Percentiles rank a stretch among this genome's conserved stretches.
Conservation (phyloP, 2,329 filamentous ascomycete genomes). For the Fusarium mangiferae region DNA sequence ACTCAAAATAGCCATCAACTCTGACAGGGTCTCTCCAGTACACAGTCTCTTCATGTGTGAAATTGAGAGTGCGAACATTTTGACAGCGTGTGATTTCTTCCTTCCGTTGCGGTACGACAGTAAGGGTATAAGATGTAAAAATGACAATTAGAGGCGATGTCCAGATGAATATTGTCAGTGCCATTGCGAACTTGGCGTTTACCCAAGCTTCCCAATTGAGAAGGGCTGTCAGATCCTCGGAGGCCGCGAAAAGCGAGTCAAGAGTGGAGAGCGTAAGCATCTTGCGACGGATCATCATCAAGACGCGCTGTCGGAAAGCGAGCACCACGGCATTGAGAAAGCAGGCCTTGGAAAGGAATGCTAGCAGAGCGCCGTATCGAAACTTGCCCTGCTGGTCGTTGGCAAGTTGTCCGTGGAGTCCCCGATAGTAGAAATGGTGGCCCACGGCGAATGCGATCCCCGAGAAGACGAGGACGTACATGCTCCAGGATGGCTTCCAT, state of each 20-base stretch:
- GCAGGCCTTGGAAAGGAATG: conserved; percentile 42
- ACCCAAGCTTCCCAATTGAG: conserved; percentile 41
- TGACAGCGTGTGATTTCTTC: conserved; percentile 29
- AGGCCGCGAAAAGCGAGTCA: conserved; percentile 42
- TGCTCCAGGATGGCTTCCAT: conserved; percentile 42
- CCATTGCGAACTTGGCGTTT: conserved; percentile 42
- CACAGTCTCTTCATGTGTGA: conserved; percentile 30
- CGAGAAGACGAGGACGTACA: conserved; percentile 36
- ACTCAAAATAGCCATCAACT: conserved; percentile 21
- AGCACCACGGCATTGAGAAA: conserved; percentile 41
- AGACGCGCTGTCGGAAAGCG: conserved; percentile 40
- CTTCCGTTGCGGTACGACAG: conserved; percentile 17
- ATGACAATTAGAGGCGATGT: conserved; percentile 42
- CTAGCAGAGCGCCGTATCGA: conserved; percentile 36
- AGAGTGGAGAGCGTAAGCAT: conserved; percentile 40
- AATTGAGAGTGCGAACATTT: conserved; percentile 42
- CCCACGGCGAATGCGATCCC: conserved; percentile 40
- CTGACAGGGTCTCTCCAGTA: conserved; percentile 27
- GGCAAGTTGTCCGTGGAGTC: conserved; percentile 30
- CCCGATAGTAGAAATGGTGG: conserved; percentile 39
- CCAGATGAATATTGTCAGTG: conserved; percentile 42
- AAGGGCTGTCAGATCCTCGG: conserved; percentile 39
- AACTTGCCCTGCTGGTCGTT: conserved; percentile 37
- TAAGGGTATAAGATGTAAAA: conserved; percentile 41
- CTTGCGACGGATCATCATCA: conserved; percentile 44